phyloP scores from a whole-genome alignment of 1,284 basidiomycete genomes.

The Fomitiporia mediterranea region DNA sequence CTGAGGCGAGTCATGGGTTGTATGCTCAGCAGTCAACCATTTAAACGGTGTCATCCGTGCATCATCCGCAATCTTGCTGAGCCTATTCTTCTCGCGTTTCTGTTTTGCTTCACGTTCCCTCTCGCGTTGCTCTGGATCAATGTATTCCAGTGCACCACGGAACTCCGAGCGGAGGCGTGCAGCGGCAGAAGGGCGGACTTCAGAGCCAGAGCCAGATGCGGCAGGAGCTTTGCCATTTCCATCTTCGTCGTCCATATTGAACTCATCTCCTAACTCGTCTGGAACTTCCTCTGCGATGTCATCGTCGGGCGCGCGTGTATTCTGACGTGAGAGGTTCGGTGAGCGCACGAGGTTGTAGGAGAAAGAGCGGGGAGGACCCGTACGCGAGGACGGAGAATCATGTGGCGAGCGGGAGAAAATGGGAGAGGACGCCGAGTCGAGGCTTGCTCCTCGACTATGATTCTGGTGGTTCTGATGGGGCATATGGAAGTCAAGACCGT shows the following conservation, averaged over 20 bases:
- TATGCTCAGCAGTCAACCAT: constrained; percentile 44
- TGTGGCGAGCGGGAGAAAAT: constrained; percentile 23
- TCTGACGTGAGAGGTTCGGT: constrained; percentile 32
- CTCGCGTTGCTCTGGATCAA: constrained; percentile 34
- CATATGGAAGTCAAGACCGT: not conserved
- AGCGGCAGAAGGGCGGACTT: not conserved
- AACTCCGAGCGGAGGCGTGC: constrained; percentile 36
- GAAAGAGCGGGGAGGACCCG: constrained; percentile 69
- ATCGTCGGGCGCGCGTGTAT: constrained; percentile 20
- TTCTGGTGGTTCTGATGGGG: not conserved
- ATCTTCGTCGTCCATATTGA: not conserved
- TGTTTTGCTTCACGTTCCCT: constrained; percentile 41
- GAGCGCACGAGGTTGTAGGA: constrained; percentile 53
- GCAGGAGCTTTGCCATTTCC: not conserved
- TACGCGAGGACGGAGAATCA: constrained; percentile 58
- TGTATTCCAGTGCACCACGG: constrained; percentile 57
- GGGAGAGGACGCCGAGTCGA: not conserved
- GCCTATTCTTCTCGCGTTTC: constrained; percentile 52
- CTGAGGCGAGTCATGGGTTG: constrained; percentile 17
- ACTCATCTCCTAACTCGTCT: not conserved
- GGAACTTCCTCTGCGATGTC: constrained; percentile 3
- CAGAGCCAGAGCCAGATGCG: not conserved
- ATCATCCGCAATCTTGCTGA: constrained; percentile 44
- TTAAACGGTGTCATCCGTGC: constrained; percentile 43
- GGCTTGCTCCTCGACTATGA: not conserved